phyloP scores from a whole-genome alignment of 371 early-diverging fungal species.

The Zopfochytrium polystomum region DNA sequence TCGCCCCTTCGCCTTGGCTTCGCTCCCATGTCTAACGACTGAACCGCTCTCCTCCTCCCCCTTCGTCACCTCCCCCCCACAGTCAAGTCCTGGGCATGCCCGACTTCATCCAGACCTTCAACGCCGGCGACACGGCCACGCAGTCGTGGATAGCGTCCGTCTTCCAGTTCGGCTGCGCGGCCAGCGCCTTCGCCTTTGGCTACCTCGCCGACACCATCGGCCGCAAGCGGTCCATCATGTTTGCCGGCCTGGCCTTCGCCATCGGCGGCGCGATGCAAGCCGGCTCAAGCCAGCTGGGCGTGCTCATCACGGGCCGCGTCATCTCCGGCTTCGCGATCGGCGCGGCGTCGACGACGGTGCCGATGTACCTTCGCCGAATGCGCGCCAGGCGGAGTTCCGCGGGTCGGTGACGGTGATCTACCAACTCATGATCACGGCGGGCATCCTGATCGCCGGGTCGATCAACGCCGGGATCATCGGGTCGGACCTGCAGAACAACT shows the following conservation, averaged over 20 bases:
- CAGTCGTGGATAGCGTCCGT: too few species aligned
- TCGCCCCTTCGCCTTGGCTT: too few species aligned
- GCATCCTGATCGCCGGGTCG: conserved; percentile 37
- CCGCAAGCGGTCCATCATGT: conserved; percentile 68
- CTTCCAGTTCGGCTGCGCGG: conserved; percentile 43
- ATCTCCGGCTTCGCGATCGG: conserved; percentile 78
- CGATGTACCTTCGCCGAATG: conserved; percentile 90
- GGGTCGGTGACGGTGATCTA: conserved; percentile 84
- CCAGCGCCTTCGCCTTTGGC: conserved; percentile 59
- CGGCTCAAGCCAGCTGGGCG: conserved; percentile 48
- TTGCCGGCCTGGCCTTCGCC: conserved; percentile 71
- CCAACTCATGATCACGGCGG: conserved; percentile 75
- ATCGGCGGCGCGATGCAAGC: conserved; percentile 73
- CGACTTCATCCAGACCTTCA: too few species aligned
- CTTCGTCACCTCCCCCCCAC: too few species aligned
- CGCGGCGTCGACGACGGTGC: conserved; percentile 80
- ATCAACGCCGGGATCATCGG: conserved; percentile 24
- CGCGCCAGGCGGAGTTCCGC: conserved; percentile 76
- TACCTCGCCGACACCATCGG: conserved; percentile 70
- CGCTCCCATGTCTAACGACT: too few species aligned
- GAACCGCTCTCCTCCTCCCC: too few species aligned
- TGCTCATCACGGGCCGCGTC: conserved; percentile 69
- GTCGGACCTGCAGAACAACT: conserved; percentile 34
- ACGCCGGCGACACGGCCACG: too few species aligned
- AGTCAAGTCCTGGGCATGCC: too few species aligned